Percentiles rank a stretch among this genome's conserved stretches.
Conservation (phyloP, 495 filamentous ascomycete genomes). For the Penicillium verhagenii region DNA sequence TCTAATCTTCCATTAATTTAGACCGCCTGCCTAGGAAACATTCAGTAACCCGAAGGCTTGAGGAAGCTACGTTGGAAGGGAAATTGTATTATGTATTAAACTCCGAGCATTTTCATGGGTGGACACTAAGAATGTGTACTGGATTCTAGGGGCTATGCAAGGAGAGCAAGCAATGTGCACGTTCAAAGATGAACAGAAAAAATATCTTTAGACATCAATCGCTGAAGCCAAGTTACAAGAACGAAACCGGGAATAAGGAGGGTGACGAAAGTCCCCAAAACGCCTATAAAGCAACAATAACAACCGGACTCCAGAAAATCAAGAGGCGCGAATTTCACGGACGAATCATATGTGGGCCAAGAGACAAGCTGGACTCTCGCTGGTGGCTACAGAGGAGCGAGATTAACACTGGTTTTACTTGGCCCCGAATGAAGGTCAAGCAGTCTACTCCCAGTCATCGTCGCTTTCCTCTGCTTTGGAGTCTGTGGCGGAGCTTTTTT, state of each 20-base stretch:
- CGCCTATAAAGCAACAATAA: slow-evolving; percentile 18
- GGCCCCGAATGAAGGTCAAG: not conserved
- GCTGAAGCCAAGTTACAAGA: slow-evolving; percentile 21
- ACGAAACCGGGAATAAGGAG: slow-evolving; percentile 17
- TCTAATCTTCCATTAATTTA: no score
- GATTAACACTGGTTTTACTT: not conserved
- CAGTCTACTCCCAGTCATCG: slow-evolving; percentile 78
- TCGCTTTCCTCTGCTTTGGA: slow-evolving; percentile 59
- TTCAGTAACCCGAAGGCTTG: no score
- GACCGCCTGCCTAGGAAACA: no score
- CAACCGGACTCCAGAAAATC: slow-evolving; percentile 24
- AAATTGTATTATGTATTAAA: not conserved
- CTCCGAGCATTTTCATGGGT: not conserved
- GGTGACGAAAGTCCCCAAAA: slow-evolving; percentile 9
- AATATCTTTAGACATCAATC: slow-evolving; percentile 13
- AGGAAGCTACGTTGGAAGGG: not conserved
- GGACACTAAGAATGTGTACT: not conserved
- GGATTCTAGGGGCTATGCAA: slow-evolving; percentile 15
- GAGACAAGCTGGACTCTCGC: not conserved
- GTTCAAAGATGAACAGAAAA: slow-evolving; percentile 12
- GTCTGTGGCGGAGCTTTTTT: slow-evolving; percentile 51
- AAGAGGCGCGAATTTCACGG: slow-evolving; percentile 7
- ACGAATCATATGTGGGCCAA: not conserved
- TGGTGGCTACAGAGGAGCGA: not conserved
- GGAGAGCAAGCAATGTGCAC: slow-evolving; percentile 16